Percentiles rank a stretch among this genome's conserved stretches.
Conservation (phyloP, 2,329 filamentous ascomycete genomes). For the Alternaria infectoria region DNA sequence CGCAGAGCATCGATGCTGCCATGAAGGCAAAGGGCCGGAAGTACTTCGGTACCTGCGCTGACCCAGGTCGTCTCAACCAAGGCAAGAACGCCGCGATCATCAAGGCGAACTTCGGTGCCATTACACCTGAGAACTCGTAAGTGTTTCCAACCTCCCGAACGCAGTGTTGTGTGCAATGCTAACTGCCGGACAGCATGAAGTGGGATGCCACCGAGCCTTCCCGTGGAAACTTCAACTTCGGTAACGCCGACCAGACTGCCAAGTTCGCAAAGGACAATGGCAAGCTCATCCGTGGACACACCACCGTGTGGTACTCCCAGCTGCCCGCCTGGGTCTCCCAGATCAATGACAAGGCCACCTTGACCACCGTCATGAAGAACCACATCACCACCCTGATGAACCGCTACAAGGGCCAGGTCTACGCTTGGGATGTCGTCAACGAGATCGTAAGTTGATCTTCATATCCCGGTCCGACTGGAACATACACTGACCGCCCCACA, state of each 20-base stretch:
- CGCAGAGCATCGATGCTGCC: conserved; percentile 60
- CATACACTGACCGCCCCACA: conserved; percentile 27
- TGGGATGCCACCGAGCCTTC: conserved; percentile 65
- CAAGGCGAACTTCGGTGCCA: conserved; percentile 67
- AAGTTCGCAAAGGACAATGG: conserved; percentile 64
- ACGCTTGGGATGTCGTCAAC: conserved; percentile 69
- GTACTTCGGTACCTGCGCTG: conserved; percentile 68
- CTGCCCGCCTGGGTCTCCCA: conserved; percentile 63
- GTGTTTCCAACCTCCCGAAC: neutral
- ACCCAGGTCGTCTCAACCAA: conserved; percentile 60
- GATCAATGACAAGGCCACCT: conserved; percentile 59
- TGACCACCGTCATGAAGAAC: conserved; percentile 65
- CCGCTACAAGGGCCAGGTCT: conserved; percentile 69
- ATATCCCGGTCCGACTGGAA: neutral
- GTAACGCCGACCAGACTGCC: conserved; percentile 62
- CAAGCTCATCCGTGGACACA: conserved; percentile 69
- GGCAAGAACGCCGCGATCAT: conserved; percentile 64
- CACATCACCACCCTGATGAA: conserved; percentile 66
- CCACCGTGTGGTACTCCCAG: conserved; percentile 67
- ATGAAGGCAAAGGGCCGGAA: conserved; percentile 69
- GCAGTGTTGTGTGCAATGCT: neutral
- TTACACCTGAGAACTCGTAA: conserved; percentile 69
- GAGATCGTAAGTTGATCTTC: conserved; percentile 54
- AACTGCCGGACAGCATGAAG: conserved; percentile 62
- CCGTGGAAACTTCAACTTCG: conserved; percentile 56